phyloP scores from a whole-genome alignment of 116 monocot species.

The Dioscorea cayenensis region DNA sequence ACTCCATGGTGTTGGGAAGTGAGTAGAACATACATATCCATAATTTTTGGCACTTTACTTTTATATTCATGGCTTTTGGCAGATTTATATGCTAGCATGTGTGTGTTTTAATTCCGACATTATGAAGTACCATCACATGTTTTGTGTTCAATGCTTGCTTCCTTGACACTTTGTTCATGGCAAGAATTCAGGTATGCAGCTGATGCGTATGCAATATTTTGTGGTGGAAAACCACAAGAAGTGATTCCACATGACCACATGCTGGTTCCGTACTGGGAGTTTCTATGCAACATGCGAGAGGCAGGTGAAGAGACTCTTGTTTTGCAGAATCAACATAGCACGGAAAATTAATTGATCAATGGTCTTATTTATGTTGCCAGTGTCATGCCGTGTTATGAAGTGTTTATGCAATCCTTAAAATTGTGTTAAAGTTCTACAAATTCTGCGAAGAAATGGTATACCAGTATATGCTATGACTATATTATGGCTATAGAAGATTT shows the following conservation, averaged over 20 bases:
- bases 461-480: too few species aligned
- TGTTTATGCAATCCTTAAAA: too few species aligned
- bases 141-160: background rate
- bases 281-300: background rate
- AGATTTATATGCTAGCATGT: too few species aligned
- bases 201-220: slow-evolving; percentile 87
- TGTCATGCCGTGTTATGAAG: too few species aligned
- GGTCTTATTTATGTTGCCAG: too few species aligned
- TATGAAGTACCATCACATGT: background rate
- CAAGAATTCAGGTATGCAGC: slow-evolving; percentile 51
- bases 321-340: too few species aligned
- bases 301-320: too few species aligned
- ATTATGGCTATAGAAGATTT: too few species aligned
- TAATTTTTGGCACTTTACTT: background rate
- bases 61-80: background rate
- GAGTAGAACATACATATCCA: slow-evolving; percentile 4
- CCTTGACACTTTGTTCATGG: background rate
- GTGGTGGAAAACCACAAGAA: slow-evolving; percentile 43
- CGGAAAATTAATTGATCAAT: too few species aligned
- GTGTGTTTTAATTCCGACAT: too few species aligned
- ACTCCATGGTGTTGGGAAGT: slow-evolving; percentile 78
- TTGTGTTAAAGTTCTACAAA: too few species aligned
- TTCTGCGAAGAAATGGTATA: too few species aligned
- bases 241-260: slow-evolving; percentile 52
- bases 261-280: slow-evolving; percentile 37